A percentile compares a stretch with the other conserved stretches of the same genome.
phyloP scores from a whole-genome alignment of 345 rosid genomes.

The Brassica rapa region DNA sequence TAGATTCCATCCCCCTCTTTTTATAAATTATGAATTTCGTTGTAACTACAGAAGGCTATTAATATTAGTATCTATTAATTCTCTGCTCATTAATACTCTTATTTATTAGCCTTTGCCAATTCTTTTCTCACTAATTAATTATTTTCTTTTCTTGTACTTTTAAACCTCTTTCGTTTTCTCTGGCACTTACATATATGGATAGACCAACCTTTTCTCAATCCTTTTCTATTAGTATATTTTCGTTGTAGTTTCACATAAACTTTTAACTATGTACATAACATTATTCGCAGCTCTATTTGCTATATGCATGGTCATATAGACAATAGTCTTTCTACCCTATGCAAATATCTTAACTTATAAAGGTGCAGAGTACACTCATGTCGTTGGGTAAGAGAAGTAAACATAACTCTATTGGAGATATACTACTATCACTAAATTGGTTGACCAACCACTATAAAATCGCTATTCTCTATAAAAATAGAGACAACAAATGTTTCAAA shows the following conservation, averaged over 20 bases:
- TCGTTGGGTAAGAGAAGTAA: too few species aligned
- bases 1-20: conserved; percentile 43
- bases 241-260: background rate
- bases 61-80: conserved; percentile 2
- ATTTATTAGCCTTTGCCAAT: background rate
- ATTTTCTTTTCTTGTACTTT: background rate
- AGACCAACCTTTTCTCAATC: background rate
- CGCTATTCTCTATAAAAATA: too few species aligned
- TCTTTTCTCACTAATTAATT: background rate
- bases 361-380: background rate
- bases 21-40: background rate
- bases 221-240: conserved; percentile 2
- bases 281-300: background rate
- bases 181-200: conserved; percentile 11
- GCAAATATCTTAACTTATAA: background rate
- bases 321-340: too few species aligned
- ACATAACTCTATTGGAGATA: too few species aligned
- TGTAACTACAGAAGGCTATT: conserved; percentile 1
- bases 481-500: too few species aligned
- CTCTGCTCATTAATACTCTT: background rate
- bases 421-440: background rate
- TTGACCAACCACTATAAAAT: too few species aligned
- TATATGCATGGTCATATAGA: background rate
- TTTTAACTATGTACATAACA: background rate
- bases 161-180: conserved; percentile 26